Conservation (phyloP, 2,329 filamentous ascomycete genomes). For the Chrysosporium queenslandicum region DNA sequence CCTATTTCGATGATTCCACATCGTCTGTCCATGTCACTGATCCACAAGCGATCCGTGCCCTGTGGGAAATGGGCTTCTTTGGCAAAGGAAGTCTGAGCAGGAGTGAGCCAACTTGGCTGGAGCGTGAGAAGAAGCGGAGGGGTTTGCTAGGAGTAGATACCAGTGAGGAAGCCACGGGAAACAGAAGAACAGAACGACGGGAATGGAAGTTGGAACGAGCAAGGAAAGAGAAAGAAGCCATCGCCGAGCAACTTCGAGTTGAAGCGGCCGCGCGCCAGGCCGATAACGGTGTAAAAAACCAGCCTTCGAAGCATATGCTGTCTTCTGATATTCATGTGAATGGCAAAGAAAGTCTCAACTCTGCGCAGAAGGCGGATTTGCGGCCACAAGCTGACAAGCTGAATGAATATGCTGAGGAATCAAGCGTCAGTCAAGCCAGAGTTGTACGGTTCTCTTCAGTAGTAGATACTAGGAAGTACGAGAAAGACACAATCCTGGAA, state of each 20-base stretch:
- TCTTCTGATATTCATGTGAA: background rate
- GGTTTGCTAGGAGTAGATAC: slow-evolving; percentile 57
- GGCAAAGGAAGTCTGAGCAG: slow-evolving; percentile 88
- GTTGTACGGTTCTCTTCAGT: slow-evolving; percentile 61
- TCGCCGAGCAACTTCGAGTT: slow-evolving; percentile 58
- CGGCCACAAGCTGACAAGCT: background rate
- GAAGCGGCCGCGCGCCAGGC: slow-evolving; percentile 34
- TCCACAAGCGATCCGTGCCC: slow-evolving; percentile 59
- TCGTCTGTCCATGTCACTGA: slow-evolving; percentile 78
- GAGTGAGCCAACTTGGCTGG: slow-evolving; percentile 89
- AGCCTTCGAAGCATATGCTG: background rate
- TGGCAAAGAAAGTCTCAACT: background rate
- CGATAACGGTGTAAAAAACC: background rate
- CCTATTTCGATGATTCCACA: slow-evolving; percentile 70
- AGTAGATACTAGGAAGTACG: slow-evolving; percentile 41
- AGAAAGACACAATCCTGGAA: slow-evolving; percentile 46
- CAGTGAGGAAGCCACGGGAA: slow-evolving; percentile 69
- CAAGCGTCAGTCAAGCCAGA: slow-evolving; percentile 36
- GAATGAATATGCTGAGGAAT: slow-evolving; percentile 11
- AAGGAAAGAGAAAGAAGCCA: slow-evolving; percentile 72
- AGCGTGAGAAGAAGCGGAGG: slow-evolving; percentile 63
- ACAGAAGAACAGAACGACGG: slow-evolving; percentile 67
- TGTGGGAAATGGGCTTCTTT: slow-evolving; percentile 97
- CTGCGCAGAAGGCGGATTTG: background rate
- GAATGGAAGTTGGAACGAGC: slow-evolving; percentile 86